A percentile compares a stretch with the other conserved stretches of the same genome.
Evolutionary conservation across 1,284 basidiomycete species (phyloP).

Genomic region (Sanguinoderma infundibulare): DNA sequence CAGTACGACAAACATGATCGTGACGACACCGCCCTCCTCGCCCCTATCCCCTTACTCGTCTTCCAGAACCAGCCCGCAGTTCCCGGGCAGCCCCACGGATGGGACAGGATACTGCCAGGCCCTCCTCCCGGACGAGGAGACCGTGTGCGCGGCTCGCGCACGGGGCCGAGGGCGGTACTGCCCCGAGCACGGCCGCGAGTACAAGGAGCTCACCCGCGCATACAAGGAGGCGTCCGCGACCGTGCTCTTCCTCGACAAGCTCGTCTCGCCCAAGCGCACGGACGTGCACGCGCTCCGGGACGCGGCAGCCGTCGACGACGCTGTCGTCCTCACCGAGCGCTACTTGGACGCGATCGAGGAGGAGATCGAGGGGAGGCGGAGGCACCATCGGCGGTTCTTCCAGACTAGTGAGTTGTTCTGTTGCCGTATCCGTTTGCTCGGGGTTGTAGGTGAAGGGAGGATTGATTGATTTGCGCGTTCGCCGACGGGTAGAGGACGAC

Average conservation of each 20-base stretch:
- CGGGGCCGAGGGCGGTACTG: slow-evolving; percentile 2
- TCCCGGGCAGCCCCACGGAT: neutral
- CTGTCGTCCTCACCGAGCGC: neutral
- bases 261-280: neutral
- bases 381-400: slow-evolving; percentile 10
- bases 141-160: neutral
- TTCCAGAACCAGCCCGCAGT: neutral
- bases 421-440: neutral
- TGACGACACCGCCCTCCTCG: neutral
- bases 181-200: slow-evolving; percentile 6
- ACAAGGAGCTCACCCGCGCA: slow-evolving; percentile 10
- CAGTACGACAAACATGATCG: neutral
- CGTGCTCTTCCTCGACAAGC: slow-evolving; percentile 1
- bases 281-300: neutral
- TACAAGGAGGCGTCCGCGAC: slow-evolving; percentile 10
- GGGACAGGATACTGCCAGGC: slow-evolving; percentile 2
- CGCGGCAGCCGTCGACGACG: neutral
- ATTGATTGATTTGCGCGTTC: neutral
- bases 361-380: slow-evolving; percentile 7
- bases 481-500: neutral
- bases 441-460: no score
- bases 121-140: slow-evolving; percentile 10
- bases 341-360: slow-evolving; percentile 6
- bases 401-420: neutral
- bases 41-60: neutral